Percentiles rank a stretch among this genome's conserved stretches.
Conservation (phyloP, 208 protist species). For the Leptomonas seymouri region DNA sequence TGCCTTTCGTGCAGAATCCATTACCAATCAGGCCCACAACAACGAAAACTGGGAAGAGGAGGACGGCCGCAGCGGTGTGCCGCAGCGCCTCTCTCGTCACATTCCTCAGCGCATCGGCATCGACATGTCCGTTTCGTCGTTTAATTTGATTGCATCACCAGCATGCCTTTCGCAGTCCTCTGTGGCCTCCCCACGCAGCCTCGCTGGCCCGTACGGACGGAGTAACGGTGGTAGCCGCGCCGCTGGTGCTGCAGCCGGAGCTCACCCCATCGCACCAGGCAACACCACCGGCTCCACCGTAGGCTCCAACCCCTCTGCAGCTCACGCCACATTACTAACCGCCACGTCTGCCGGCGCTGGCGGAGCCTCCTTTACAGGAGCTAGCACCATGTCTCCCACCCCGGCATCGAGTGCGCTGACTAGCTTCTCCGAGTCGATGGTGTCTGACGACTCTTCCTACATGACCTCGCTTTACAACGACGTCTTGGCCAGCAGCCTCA, state of each 20-base stretch:
- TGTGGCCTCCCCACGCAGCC: conserved; percentile 10
- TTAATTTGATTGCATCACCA: conserved; percentile 51
- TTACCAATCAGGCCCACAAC: neutral
- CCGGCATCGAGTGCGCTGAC: conserved; percentile 48
- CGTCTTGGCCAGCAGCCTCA: conserved; percentile 77
- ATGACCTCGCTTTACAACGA: conserved; percentile 88
- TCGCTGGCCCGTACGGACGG: conserved; percentile 1
- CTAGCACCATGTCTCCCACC: conserved; percentile 17
- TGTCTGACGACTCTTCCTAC: conserved; percentile 85
- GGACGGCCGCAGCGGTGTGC: conserved; percentile 35
- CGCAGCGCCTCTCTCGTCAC: conserved; percentile 76
- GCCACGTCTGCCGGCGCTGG: neutral
- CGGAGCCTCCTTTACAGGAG: neutral
- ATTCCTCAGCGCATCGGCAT: conserved; percentile 84
- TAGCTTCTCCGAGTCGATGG: conserved; percentile 76
- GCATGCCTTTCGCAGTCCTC: conserved; percentile 6
- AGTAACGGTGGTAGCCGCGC: neutral
- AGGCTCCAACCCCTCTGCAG: neutral
- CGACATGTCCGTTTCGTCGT: conserved; percentile 80
- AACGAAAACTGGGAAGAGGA: conserved; percentile 25
- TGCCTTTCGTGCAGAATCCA: neutral
- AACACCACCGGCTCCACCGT: neutral
- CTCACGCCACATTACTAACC: neutral
- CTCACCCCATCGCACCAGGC: neutral
- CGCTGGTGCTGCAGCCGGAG: conserved; percentile 2